phyloP scores from a whole-genome alignment of 768 basidiomycete genomes.

The Mycena pura region DNA sequence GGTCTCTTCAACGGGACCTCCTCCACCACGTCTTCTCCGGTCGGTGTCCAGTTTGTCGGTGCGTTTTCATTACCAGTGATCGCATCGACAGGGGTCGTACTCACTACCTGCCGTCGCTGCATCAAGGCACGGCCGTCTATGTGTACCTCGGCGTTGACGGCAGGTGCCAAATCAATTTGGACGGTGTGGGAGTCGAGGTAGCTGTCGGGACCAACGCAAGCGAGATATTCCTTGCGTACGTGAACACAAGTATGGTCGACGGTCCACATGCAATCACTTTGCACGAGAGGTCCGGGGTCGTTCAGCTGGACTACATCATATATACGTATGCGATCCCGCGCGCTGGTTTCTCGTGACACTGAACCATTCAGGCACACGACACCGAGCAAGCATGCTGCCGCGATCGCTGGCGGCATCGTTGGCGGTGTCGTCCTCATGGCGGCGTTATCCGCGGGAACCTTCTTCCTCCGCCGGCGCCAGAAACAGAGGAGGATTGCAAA shows the following conservation, averaged over 20 bases:
- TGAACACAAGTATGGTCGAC: neutral
- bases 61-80: no score
- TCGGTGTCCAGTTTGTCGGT: no score
- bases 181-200: neutral
- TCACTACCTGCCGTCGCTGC: neutral
- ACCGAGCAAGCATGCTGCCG: neutral
- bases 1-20: no score
- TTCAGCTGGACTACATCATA: slow-evolving; percentile 12
- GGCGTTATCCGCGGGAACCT: neutral
- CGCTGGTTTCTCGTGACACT: neutral
- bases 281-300: neutral
- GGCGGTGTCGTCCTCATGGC: neutral
- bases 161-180: neutral
- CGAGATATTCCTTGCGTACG: neutral
- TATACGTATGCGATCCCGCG: neutral
- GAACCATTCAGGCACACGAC: neutral
- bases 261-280: slow-evolving; percentile 5
- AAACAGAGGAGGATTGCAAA: neutral
- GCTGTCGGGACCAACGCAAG: neutral
- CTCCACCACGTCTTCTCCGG: no score
- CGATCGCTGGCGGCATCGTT: slow-evolving; percentile 10
- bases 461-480: neutral
- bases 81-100: no score
- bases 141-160: slow-evolving; percentile 2
- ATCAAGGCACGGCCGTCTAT: slow-evolving; percentile 6